Conservation (phyloP, 768 basidiomycete genomes). For the Leccinum variicolor region DNA sequence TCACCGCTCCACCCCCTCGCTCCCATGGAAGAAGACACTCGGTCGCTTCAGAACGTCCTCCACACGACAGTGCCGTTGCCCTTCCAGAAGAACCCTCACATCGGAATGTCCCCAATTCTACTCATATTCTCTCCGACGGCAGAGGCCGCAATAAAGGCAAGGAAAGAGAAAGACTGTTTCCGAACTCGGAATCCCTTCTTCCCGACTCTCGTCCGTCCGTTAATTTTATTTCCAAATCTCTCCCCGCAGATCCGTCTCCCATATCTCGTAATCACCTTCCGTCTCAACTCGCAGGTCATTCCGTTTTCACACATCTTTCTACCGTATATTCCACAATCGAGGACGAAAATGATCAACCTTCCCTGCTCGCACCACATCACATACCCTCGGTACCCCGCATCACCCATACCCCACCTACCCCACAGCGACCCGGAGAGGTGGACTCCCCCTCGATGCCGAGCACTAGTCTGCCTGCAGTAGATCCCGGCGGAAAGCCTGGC, state of each 20-base stretch:
- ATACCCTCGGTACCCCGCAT: conserved; percentile 29
- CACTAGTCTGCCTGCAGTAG: conserved; percentile 6
- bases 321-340: conserved; percentile 27
- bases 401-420: conserved; percentile 37
- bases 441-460: conserved; percentile 5
- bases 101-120: conserved; percentile 8
- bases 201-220: conserved; percentile 12
- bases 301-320: conserved; percentile 13
- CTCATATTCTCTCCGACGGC: conserved; percentile 10
- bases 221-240: conserved; percentile 20
- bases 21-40: conserved; percentile 28
- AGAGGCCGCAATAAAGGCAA: conserved; percentile 26
- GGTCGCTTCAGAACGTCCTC: conserved; percentile 27
- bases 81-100: conserved; percentile 26
- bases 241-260: conserved; percentile 17
- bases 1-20: conserved; percentile 9
- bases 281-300: conserved; percentile 7
- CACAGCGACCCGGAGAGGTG: conserved; percentile 24
- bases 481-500: conserved; percentile 9
- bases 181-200: conserved; percentile 3
- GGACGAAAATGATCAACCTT: conserved; percentile 23
- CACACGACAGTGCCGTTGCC: conserved; percentile 33
- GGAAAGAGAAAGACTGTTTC: conserved; percentile 14
- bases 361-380: conserved; percentile 28
- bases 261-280: conserved; percentile 12